Evolutionary conservation across 2,329 filamentous ascomycete species (phyloP).

Genomic region (Immersiporthe knoxdaviesiana): DNA sequence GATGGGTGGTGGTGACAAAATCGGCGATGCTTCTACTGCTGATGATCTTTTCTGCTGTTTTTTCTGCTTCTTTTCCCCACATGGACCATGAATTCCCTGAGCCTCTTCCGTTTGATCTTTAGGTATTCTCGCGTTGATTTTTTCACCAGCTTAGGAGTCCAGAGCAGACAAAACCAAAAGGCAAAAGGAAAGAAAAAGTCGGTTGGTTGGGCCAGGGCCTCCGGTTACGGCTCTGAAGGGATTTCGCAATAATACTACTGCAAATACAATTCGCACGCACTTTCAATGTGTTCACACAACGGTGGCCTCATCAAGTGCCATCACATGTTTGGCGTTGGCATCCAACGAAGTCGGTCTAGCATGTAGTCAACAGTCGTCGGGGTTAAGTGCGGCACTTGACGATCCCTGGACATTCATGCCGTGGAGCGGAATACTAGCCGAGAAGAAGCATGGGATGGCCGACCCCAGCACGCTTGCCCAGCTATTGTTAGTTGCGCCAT

Average conservation of each 20-base stretch:
- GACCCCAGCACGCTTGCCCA: neutral
- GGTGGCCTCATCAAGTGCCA: neutral
- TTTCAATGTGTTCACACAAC: neutral
- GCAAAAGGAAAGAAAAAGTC: neutral
- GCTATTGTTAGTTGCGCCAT: neutral
- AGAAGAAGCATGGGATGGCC: neutral
- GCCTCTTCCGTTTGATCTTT: neutral
- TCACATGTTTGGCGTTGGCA: neutral
- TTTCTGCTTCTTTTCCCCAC: neutral
- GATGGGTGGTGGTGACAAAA: neutral
- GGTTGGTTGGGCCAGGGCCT: conserved; percentile 1
- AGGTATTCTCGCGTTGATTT: neutral
- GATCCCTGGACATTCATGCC: neutral
- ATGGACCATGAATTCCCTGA: neutral
- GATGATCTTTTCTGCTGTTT: neutral
- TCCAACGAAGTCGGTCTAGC: neutral
- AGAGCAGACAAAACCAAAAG: conserved; percentile 10
- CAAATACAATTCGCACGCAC: neutral
- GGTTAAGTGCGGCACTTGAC: neutral
- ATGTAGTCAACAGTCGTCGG: neutral
- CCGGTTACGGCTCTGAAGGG: neutral
- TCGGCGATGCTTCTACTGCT: neutral
- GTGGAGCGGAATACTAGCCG: neutral
- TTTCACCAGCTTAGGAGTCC: neutral
- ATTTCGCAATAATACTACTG: neutral